These are phyloP conservation scores for Elsinoe australis DNA, from an alignment of 2,329 filamentous ascomycete genomes.

Conservation along the genomic window DNA sequence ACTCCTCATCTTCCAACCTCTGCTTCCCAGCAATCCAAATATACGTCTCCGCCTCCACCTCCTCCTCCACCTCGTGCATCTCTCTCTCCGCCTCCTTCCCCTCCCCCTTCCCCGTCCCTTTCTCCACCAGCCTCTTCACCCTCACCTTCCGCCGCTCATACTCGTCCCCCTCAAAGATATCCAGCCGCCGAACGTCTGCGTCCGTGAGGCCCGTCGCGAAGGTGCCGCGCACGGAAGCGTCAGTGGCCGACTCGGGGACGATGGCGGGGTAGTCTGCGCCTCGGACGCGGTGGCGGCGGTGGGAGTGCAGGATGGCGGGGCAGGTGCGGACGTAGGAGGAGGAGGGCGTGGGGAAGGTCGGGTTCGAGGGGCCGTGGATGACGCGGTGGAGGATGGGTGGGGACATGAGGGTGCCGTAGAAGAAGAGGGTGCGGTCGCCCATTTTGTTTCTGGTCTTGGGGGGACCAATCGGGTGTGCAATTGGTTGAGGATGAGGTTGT, in stretches of 20 bases:
- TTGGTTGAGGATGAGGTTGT: neutral
- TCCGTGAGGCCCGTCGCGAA: constrained; percentile 71
- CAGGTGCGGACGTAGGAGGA: constrained; percentile 46
- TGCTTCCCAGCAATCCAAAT: constrained; percentile 44
- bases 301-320: constrained; percentile 67
- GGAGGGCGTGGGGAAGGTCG: constrained; percentile 43
- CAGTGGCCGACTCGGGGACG: constrained; percentile 34
- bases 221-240: constrained; percentile 60
- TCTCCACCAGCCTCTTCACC: constrained; percentile 22
- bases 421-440: constrained; percentile 51
- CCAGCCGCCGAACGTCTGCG: constrained; percentile 65
- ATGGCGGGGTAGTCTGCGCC: constrained; percentile 76
- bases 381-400: constrained; percentile 78
- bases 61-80: constrained; percentile 22
- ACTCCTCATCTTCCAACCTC: constrained; percentile 63
- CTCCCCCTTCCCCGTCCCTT: constrained; percentile 25
- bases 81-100: constrained; percentile 26
- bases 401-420: constrained; percentile 72
- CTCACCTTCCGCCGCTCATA: constrained; percentile 52
- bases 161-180: constrained; percentile 72
- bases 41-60: constrained; percentile 41
- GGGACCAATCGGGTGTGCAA: neutral
- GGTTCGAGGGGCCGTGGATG: constrained; percentile 56
- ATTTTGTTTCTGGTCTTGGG: constrained; percentile 25
- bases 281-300: constrained; percentile 63